These are phyloP conservation scores for Tagetes patula DNA, from an alignment of 129 eudicot species.

Conservation along the genomic window DNA sequence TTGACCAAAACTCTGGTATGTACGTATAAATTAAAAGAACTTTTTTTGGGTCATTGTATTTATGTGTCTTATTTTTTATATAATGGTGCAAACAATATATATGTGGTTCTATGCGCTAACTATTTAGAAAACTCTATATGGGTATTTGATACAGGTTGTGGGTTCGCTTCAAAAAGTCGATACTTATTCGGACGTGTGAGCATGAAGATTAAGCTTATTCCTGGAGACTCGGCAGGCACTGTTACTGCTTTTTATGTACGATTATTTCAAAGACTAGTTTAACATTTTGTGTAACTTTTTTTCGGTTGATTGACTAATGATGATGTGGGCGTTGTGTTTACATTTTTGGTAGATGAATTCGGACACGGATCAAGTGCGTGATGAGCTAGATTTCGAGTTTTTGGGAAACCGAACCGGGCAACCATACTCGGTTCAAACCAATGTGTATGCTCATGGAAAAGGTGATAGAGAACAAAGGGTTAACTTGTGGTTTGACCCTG, in stretches of 20 bases:
- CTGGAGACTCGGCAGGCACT: conserved; percentile 19
- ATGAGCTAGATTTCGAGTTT: conserved; percentile 24
- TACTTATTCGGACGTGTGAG: conserved; percentile 24
- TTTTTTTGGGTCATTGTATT: too few species aligned
- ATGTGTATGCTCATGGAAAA: background rate
- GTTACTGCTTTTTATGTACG: conserved; percentile 21
- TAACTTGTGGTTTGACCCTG: conserved; percentile 20
- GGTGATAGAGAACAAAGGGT: conserved; percentile 24
- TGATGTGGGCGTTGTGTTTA: background rate
- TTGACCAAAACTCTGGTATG: conserved; percentile 18
- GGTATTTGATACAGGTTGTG: conserved; percentile 16
- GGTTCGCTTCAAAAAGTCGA: conserved; percentile 17
- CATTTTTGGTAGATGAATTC: conserved; percentile 19
- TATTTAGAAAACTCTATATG: background rate
- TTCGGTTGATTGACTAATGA: background rate
- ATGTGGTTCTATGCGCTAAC: background rate
- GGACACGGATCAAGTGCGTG: conserved; percentile 15
- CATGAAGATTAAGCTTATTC: conserved; percentile 27
- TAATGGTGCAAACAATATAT: too few species aligned
- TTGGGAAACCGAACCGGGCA: conserved; percentile 24
- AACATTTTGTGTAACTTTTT: background rate
- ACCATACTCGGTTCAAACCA: conserved; percentile 24
- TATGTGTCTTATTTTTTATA: too few species aligned
- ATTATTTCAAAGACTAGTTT: background rate
- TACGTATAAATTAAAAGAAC: background rate